These are phyloP conservation scores for Scolecobasidium constrictum DNA, from an alignment of 2,329 filamentous ascomycete species.

Conservation along the genomic window DNA sequence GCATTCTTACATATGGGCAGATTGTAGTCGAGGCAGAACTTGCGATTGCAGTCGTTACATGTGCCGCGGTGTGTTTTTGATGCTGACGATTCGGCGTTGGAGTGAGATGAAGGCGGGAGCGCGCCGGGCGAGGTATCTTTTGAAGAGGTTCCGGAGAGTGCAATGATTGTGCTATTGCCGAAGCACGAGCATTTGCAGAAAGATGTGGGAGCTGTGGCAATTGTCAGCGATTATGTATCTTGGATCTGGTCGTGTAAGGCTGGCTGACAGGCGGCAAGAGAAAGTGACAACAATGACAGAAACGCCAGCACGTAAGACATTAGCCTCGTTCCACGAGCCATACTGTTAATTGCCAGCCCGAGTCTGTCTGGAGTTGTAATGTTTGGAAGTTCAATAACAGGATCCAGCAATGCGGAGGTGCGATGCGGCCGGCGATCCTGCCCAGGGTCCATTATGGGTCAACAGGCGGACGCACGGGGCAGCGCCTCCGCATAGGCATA, in stretches of 20 bases:
- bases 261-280: conserved; percentile 3
- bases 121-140: conserved; percentile 17
- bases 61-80: conserved; percentile 26
- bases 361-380: too few species aligned
- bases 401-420: too few species aligned
- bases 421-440: too few species aligned
- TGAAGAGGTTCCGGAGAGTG: conserved; percentile 39
- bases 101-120: conserved; percentile 7
- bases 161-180: conserved; percentile 57
- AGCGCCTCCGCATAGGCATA: too few species aligned
- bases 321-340: too few species aligned
- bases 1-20: conserved; percentile 50
- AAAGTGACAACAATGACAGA: neutral
- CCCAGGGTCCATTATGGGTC: too few species aligned
- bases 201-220: conserved; percentile 39
- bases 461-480: too few species aligned
- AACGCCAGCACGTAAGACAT: neutral
- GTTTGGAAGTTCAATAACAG: too few species aligned
- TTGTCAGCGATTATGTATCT: too few species aligned
- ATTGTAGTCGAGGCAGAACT: conserved; percentile 54
- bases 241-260: too few species aligned
- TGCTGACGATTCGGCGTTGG: neutral
- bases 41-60: conserved; percentile 57
- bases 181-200: conserved; percentile 66
- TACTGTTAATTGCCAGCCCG: too few species aligned